A percentile compares a stretch with the other conserved stretches of the same genome.
phyloP scores from a whole-genome alignment of 495 filamentous ascomycete species.

The Neurospora africana region DNA sequence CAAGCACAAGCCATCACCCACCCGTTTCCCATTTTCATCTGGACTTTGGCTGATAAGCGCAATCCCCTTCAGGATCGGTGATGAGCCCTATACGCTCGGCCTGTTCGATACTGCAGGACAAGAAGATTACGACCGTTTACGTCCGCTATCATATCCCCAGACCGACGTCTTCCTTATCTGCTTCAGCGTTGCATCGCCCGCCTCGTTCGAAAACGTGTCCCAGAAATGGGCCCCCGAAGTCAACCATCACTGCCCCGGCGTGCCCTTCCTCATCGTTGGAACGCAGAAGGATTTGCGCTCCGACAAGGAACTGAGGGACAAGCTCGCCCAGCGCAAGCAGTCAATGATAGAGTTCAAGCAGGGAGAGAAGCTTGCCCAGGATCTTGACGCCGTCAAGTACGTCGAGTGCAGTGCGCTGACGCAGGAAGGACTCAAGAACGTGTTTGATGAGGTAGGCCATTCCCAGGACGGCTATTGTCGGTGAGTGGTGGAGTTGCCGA shows the following conservation, averaged over 20 bases:
- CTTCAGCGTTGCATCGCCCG: constrained; percentile 97
- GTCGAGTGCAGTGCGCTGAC: constrained; percentile 97
- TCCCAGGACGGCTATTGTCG: neutral
- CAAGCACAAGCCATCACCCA: neutral
- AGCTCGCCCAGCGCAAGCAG: constrained; percentile 66
- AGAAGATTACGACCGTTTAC: constrained; percentile 97
- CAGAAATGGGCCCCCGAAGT: constrained; percentile 99
- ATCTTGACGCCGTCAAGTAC: constrained; percentile 92
- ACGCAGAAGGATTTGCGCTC: constrained; percentile 96
- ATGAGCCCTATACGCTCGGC: constrained; percentile 95
- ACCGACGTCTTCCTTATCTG: constrained; percentile 98
- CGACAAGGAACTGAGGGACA: constrained; percentile 77
- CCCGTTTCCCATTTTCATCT: neutral
- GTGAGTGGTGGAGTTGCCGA: neutral
- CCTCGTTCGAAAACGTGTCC: constrained; percentile 96
- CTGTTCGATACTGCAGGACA: constrained; percentile 98
- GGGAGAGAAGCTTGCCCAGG: constrained; percentile 92
- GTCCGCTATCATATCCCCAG: constrained; percentile 93
- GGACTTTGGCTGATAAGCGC: neutral
- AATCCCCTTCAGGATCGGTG: constrained; percentile 68
- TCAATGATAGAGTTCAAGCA: constrained; percentile 53
- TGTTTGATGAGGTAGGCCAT: constrained; percentile 87
- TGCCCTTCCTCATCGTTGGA: constrained; percentile 95
- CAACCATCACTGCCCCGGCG: constrained; percentile 94
- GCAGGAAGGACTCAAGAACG: constrained; percentile 97